phyloP scores from a whole-genome alignment of 805 yeast species.

The Candida anglica region DNA sequence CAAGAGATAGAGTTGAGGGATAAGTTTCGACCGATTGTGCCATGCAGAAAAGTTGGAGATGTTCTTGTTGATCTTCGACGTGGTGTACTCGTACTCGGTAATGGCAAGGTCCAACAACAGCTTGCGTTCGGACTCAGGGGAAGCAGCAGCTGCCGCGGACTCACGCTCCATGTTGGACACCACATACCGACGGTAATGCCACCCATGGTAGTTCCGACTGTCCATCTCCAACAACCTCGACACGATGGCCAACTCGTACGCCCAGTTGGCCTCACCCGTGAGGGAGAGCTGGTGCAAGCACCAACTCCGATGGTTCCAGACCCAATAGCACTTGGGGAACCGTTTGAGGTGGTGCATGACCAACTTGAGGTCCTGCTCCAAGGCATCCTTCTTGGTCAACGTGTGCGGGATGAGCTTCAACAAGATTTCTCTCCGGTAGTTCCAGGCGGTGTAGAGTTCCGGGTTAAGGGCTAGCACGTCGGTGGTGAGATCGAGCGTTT shows the following conservation, averaged over 20 bases:
- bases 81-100: conserved; percentile 72
- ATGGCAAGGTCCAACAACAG: conserved; percentile 24
- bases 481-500: conserved; percentile 51
- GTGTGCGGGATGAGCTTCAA: conserved; percentile 16
- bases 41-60: conserved; percentile 94
- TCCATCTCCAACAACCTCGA: conserved; percentile 66
- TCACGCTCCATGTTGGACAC: conserved; percentile 35
- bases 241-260: conserved; percentile 65
- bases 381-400: conserved; percentile 10
- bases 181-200: conserved; percentile 87
- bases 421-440: conserved; percentile 75
- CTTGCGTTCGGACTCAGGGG: conserved; percentile 1
- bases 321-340: conserved; percentile 92
- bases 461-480: conserved; percentile 66
- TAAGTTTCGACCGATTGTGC: conserved; percentile 79
- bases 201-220: conserved; percentile 87
- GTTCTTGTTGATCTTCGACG: conserved; percentile 71
- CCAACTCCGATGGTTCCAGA: conserved; percentile 94
- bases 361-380: conserved; percentile 59
- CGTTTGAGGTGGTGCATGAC: conserved; percentile 53
- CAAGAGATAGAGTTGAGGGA: conserved; percentile 46
- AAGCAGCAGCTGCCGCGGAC: neutral
- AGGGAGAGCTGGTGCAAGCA: conserved; percentile 44
- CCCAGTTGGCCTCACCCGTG: conserved; percentile 58
- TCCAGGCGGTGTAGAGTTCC: conserved; percentile 88